Conservation (phyloP, 192 early-diverging fungal genomes). For the Entomortierella beljakovae region DNA sequence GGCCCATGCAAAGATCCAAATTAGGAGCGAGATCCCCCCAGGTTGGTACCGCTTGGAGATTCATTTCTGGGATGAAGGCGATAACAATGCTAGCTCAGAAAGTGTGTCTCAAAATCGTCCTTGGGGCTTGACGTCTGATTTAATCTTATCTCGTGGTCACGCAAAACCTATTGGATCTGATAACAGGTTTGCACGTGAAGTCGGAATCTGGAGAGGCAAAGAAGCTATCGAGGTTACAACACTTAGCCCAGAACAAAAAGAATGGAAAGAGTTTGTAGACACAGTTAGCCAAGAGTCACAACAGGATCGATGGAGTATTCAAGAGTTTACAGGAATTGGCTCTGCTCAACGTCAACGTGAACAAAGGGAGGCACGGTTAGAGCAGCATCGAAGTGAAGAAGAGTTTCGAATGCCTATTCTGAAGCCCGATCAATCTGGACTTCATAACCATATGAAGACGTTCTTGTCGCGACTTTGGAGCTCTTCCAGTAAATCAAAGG, state of each 20-base stretch:
- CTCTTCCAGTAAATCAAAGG: too few relatives aligned
- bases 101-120: too few relatives aligned
- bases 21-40: conserved; percentile 17
- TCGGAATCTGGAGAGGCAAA: conserved; percentile 27
- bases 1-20: neutral
- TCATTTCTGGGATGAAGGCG: conserved; percentile 34
- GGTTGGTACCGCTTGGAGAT: conserved; percentile 42
- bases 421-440: too few relatives aligned
- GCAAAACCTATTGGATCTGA: neutral
- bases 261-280: conserved; percentile 35
- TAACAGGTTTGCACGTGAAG: neutral
- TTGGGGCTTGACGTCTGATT: neutral
- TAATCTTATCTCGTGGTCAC: neutral
- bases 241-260: neutral
- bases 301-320: conserved; percentile 7
- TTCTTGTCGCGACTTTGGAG: neutral
- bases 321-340: neutral
- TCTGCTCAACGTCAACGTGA: neutral
- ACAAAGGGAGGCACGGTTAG: neutral
- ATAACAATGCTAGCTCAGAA: too few relatives aligned
- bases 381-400: conserved; percentile 9
- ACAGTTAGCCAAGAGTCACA: conserved; percentile 8
- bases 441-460: neutral
- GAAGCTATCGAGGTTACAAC: conserved; percentile 38
- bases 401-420: conserved; percentile 9